phyloP scores from a whole-genome alignment of 2,329 filamentous ascomycete species.

The Metarhizium humberi region DNA sequence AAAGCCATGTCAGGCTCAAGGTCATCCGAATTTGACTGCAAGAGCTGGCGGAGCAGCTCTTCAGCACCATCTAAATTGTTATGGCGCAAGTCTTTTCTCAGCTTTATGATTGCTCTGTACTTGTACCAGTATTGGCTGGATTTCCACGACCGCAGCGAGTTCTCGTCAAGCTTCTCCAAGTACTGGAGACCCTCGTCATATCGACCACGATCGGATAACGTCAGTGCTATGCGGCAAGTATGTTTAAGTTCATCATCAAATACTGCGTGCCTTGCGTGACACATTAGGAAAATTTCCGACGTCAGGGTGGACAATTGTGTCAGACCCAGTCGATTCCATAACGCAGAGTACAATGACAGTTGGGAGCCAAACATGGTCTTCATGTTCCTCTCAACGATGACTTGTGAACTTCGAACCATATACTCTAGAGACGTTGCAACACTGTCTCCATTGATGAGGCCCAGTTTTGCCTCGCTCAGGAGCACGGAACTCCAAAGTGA shows the following conservation, averaged over 20 bases:
- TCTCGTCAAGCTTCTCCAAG: conserved; percentile 40
- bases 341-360: conserved; percentile 59
- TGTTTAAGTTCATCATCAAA: conserved; percentile 75
- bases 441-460: conserved; percentile 62
- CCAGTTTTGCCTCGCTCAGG: conserved; percentile 76
- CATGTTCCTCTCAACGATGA: conserved; percentile 70
- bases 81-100: conserved; percentile 52
- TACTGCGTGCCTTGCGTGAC: conserved; percentile 47
- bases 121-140: conserved; percentile 64
- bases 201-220: conserved; percentile 53
- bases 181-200: conserved; percentile 55
- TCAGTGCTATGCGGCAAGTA: conserved; percentile 56
- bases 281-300: conserved; percentile 67
- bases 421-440: conserved; percentile 59
- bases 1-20: conserved; percentile 43
- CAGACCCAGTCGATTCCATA: conserved; percentile 69
- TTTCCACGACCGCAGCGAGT: conserved; percentile 63
- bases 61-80: conserved; percentile 43
- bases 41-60: conserved; percentile 39
- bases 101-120: conserved; percentile 56
- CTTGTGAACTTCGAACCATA: conserved; percentile 71
- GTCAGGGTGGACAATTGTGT: conserved; percentile 45
- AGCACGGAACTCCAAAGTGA: conserved; percentile 74
- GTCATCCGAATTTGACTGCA: conserved; percentile 41
- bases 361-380: conserved; percentile 64